These are phyloP conservation scores for Guadua angustifolia DNA, from an alignment of 176 grass and related monocot species.

Conservation along the genomic window DNA sequence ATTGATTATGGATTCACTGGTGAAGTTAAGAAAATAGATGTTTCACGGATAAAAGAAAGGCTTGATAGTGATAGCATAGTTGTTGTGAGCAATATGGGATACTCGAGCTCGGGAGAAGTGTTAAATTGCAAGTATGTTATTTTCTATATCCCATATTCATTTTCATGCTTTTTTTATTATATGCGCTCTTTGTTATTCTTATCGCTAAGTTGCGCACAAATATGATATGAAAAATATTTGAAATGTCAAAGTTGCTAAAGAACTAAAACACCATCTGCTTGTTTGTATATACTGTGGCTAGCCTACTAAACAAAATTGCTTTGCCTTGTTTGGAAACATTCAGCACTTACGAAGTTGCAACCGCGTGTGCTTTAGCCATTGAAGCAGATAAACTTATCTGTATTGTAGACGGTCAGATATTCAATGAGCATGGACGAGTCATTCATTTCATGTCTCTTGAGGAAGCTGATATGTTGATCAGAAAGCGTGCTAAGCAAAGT, in stretches of 20 bases:
- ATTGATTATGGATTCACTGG: constrained; percentile 78
- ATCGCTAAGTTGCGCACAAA: constrained; percentile 17
- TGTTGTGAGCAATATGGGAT: constrained; percentile 92
- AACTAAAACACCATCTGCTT: not conserved
- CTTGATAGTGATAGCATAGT: constrained; percentile 91
- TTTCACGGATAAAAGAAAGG: constrained; percentile 84
- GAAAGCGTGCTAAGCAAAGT: constrained; percentile 70
- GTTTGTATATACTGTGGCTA: constrained; percentile 26
- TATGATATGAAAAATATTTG: constrained; percentile 3
- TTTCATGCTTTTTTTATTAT: constrained; percentile 10
- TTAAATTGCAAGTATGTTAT: constrained; percentile 96
- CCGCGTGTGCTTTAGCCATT: constrained; percentile 82
- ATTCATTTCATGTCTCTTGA: constrained; percentile 83
- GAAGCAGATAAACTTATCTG: constrained; percentile 91
- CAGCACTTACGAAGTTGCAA: constrained; percentile 92
- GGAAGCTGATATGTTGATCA: constrained; percentile 80
- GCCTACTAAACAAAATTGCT: constrained; percentile 45
- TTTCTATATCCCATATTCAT: constrained; percentile 6
- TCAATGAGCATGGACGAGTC: constrained; percentile 63
- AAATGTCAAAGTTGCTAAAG: constrained; percentile 31
- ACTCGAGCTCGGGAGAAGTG: constrained; percentile 81
- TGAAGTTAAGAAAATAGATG: constrained; percentile 96
- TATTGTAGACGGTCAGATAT: constrained; percentile 79
- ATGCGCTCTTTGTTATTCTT: not conserved
- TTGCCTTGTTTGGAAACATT: constrained; percentile 44